These are phyloP conservation scores for Erysiphe pulchra DNA, from an alignment of 2,329 filamentous ascomycete genomes.

Conservation along the genomic window DNA sequence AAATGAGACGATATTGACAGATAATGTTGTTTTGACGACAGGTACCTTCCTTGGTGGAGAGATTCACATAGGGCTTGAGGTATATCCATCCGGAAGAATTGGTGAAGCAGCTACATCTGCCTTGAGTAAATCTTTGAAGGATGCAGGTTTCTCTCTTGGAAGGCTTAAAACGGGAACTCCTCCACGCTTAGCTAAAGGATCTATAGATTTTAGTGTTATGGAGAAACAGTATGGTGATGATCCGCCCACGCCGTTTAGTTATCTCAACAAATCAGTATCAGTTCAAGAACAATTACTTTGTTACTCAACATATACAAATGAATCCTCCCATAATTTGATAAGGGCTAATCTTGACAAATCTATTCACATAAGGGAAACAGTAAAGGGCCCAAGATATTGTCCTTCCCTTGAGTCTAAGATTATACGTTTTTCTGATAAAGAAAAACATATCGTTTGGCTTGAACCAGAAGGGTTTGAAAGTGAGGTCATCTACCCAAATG, in stretches of 20 bases:
- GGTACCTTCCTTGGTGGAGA: slow-evolving; percentile 89
- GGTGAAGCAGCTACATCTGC: slow-evolving; percentile 85
- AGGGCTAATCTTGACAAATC: slow-evolving; percentile 82
- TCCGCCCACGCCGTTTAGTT: slow-evolving; percentile 75
- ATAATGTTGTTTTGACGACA: slow-evolving; percentile 76
- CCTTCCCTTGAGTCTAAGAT: slow-evolving; percentile 89
- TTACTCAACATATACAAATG: slow-evolving; percentile 69
- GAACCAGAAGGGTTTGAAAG: slow-evolving; percentile 88
- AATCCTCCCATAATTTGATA: slow-evolving; percentile 57
- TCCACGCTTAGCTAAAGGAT: slow-evolving; percentile 55
- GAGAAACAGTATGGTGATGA: slow-evolving; percentile 59
- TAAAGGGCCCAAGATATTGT: slow-evolving; percentile 85
- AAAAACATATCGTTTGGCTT: slow-evolving; percentile 77
- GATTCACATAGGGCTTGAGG: slow-evolving; percentile 78
- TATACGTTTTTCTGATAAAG: slow-evolving; percentile 59
- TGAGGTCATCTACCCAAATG: slow-evolving; percentile 83
- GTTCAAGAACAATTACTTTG: slow-evolving; percentile 69
- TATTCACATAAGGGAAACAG: slow-evolving; percentile 84
- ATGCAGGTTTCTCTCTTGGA: slow-evolving; percentile 73
- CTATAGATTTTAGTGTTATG: slow-evolving; percentile 53
- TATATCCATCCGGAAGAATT: slow-evolving; percentile 69
- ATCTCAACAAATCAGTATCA: slow-evolving; percentile 52
- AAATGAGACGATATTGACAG: slow-evolving; percentile 58
- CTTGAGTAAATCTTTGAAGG: slow-evolving; percentile 66
- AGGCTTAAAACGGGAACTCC: slow-evolving; percentile 90